These are phyloP conservation scores for Mycosphaerelloides madeirae DNA, from an alignment of 2,329 filamentous ascomycete species.

Conservation along the genomic window DNA sequence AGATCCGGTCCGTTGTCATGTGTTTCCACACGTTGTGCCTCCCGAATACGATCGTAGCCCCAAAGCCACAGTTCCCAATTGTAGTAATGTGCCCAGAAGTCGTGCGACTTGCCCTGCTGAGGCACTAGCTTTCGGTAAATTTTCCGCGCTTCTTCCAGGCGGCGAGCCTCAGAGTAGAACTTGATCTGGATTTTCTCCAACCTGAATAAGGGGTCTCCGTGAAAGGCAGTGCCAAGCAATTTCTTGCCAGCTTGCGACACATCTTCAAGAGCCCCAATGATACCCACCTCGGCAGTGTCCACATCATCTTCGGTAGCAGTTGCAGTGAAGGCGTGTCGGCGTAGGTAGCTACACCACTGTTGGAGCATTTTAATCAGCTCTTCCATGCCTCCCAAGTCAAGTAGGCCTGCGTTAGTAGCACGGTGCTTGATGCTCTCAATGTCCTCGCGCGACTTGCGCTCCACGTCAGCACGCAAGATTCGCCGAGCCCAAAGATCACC, in stretches of 20 bases:
- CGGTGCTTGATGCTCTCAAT: constrained; percentile 89
- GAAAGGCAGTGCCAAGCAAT: constrained; percentile 69
- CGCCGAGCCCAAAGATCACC: constrained; percentile 87
- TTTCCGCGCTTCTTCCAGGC: constrained; percentile 68
- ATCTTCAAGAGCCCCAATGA: constrained; percentile 79
- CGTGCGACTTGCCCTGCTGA: constrained; percentile 71
- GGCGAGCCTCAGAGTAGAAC: constrained; percentile 78
- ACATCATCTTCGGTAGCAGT: constrained; percentile 71
- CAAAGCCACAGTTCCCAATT: constrained; percentile 81
- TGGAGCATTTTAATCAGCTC: constrained; percentile 87
- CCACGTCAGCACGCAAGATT: constrained; percentile 76
- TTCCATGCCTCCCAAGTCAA: constrained; percentile 81
- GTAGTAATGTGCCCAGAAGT: constrained; percentile 93
- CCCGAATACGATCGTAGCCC: constrained; percentile 53
- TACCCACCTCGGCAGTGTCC: constrained; percentile 84
- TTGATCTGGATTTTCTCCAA: constrained; percentile 90
- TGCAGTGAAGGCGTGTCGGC: constrained; percentile 73
- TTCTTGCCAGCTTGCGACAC: constrained; percentile 73
- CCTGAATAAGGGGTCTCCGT: constrained; percentile 83
- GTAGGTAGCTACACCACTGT: constrained; percentile 91
- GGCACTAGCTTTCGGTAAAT: constrained; percentile 67
- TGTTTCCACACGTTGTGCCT: constrained; percentile 47
- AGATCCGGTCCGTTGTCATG: constrained; percentile 59
- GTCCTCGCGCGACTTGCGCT: constrained; percentile 68
- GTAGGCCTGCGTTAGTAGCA: constrained; percentile 77